Percentiles rank a stretch among this genome's conserved stretches.
Evolutionary conservation across 306 rosid genomes (phyloP).

Genomic region (Ammopiptanthus mongolicus): DNA sequence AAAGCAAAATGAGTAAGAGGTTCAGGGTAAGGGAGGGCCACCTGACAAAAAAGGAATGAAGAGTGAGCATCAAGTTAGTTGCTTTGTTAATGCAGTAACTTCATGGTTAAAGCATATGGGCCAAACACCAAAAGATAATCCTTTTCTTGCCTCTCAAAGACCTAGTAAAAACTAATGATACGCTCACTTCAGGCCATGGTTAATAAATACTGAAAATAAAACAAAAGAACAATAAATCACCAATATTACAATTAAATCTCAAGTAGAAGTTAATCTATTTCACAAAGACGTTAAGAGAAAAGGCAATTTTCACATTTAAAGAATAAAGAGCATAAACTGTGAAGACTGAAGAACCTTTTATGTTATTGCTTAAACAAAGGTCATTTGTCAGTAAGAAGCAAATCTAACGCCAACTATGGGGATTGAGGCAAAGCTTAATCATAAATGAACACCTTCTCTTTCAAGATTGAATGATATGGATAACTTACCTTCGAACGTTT

Average conservation of each 20-base stretch:
- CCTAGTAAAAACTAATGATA: neutral
- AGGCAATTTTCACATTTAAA: neutral
- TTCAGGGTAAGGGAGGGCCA: constrained; percentile 66
- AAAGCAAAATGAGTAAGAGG: constrained; percentile 75
- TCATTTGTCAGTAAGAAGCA: neutral
- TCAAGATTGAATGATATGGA: no score
- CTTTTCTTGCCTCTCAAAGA: neutral
- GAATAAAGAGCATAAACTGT: neutral
- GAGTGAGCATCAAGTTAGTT: constrained; percentile 2
- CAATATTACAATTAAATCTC: neutral
- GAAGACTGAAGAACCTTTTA: neutral
- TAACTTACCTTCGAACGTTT: constrained; percentile 50
- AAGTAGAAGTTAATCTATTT: neutral
- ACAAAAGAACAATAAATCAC: neutral
- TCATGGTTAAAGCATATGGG: neutral
- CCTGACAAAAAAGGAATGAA: constrained; percentile 26
- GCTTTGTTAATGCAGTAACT: neutral
- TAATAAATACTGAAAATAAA: neutral
- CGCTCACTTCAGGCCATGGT: neutral
- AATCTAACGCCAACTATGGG: neutral
- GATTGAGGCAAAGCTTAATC: neutral
- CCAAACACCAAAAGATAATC: neutral
- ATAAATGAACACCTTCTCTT: no score
- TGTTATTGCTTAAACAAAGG: neutral
- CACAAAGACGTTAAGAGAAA: neutral